phyloP scores from a whole-genome alignment of 192 early-diverging fungal genomes.

The Mycoemilia scoparia region DNA sequence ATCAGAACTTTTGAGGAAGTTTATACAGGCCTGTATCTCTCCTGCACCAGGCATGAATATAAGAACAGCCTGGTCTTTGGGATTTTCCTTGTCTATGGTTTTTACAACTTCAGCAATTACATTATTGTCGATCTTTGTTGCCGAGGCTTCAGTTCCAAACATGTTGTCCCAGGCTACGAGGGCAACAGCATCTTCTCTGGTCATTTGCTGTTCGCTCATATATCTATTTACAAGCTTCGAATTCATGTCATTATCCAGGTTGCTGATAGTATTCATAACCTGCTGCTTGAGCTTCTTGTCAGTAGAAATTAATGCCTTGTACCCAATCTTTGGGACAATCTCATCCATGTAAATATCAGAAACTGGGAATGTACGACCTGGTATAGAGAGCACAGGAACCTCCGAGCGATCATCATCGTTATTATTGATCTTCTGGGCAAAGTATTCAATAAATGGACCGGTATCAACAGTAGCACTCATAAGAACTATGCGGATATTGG shows the following conservation, averaged over 20 bases:
- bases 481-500: conserved; percentile 54
- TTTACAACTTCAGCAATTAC: conserved; percentile 36
- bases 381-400: conserved; percentile 41
- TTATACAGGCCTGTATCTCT: conserved; percentile 55
- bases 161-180: conserved; percentile 11
- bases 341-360: conserved; percentile 37
- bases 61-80: conserved; percentile 32
- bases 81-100: conserved; percentile 33
- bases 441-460: conserved; percentile 58
- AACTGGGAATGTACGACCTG: conserved; percentile 61
- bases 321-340: conserved; percentile 1
- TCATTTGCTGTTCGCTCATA: conserved; percentile 2
- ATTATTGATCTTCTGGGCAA: no score
- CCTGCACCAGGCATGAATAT: conserved; percentile 57
- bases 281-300: not conserved
- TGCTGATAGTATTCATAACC: no score
- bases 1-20: conserved; percentile 14
- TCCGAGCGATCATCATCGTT: no score
- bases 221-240: no score
- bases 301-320: not conserved
- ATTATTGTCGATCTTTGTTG: conserved; percentile 30
- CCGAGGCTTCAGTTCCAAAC: not conserved
- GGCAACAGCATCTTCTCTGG: conserved; percentile 1
- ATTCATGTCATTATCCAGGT: no score
- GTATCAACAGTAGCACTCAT: conserved; percentile 88